Evolutionary conservation across 768 basidiomycete genomes (phyloP).

Genomic region (Candolleomyces aberdarensis): DNA sequence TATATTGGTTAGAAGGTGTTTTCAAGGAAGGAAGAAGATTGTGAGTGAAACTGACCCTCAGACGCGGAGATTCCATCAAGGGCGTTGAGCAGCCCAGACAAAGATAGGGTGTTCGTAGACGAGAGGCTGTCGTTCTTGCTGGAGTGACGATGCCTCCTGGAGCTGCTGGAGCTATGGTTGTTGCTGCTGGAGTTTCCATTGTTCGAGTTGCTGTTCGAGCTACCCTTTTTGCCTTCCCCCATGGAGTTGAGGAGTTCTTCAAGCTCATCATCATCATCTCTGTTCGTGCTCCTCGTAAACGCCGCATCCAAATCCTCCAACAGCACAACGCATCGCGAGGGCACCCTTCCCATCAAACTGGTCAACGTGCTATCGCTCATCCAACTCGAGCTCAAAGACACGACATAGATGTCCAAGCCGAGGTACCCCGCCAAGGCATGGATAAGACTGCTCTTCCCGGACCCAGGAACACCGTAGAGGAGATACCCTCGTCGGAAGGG

Average conservation of each 20-base stretch:
- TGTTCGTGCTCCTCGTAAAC: conserved; percentile 71
- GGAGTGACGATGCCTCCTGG: conserved; percentile 28
- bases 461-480: conserved; percentile 80
- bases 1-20: too few species aligned
- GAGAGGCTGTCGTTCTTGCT: conserved; percentile 55
- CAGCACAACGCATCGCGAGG: conserved; percentile 80
- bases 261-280: conserved; percentile 45
- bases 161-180: conserved; percentile 21
- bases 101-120: conserved; percentile 76
- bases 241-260: conserved; percentile 21
- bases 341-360: conserved; percentile 84
- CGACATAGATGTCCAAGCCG: conserved; percentile 88
- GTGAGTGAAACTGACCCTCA: conserved; percentile 46
- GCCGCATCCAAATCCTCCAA: conserved; percentile 91
- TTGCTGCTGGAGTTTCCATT: conserved; percentile 32
- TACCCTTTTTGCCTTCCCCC: too few species aligned
- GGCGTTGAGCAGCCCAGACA: conserved; percentile 81
- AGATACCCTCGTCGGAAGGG: conserved; percentile 89
- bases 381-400: conserved; percentile 83
- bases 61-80: conserved; percentile 85
- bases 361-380: conserved; percentile 85
- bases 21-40: too few species aligned
- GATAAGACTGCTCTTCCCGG: conserved; percentile 84
- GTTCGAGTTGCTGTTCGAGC: conserved; percentile 33
- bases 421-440: conserved; percentile 87